Evolutionary conservation across 257 asterid species (phyloP), one percentile per base, ranked within the genome.

Genomic region (Nicotiana tomentosiformis): DNA sequence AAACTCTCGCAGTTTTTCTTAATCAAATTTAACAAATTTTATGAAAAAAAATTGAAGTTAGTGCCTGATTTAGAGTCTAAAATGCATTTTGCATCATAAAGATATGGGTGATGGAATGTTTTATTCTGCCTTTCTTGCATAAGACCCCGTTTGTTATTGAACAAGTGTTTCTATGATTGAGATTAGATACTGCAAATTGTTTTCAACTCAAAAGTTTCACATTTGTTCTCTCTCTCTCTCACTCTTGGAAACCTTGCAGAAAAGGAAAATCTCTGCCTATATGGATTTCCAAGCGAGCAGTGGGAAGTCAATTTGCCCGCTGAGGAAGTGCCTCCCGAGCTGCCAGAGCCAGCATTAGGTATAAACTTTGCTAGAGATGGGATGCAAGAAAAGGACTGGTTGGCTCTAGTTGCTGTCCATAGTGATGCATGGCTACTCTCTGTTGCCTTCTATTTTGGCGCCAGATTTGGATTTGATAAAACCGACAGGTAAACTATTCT

Each of bases 361-460:
- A 88, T 88, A 55, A 88, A 86, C 84, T 88, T 88, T 81, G 91
- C 91, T 35, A 88, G 91, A 84, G 91, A 86, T 82, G 91, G 91
- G 76, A 86, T 88, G 91, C 85, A 83, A 67, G 88, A 87, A 43
- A 88, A 87, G 86, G 91, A 88, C 80, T 88, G 90, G 91, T 70
- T 88, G 86, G 67, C 90, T 76, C 87, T 88, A 70, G 89, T 88
- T 83, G 91, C 89, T 86, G 89, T 86, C 62, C 89, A 88, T 68
- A 84, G 91, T 78, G 91, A 88, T 68, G 85, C 91, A 30, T 88
- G 91, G 88, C 83, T 88, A 56, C 87, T 86, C 18, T 62, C 91
- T 14, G 85, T 88, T 72, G 86, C 89, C 82, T 88, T 88, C 83
- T 88, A 88, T 64, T 86, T 88, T 78, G 91, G 91, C 37, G 89